Percentiles rank a stretch among this genome's conserved stretches.
Evolutionary conservation across 345 rosid species (phyloP).

Genomic region (Eutrema yunnanense): DNA sequence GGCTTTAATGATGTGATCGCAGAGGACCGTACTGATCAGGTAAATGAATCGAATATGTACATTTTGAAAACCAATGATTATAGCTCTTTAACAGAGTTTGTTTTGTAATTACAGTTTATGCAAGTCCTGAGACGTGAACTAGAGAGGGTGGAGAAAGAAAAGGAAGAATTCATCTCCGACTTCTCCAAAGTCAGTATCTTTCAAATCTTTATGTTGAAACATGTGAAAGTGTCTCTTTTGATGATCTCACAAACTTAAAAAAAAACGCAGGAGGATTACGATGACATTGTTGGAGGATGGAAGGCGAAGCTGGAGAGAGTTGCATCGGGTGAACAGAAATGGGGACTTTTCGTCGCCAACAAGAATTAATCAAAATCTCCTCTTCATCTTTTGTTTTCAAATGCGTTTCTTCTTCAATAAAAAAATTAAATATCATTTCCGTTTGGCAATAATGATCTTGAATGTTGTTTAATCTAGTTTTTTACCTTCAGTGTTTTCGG

Average conservation of each 20-base stretch:
- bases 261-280: constrained; percentile 64
- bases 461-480: neutral
- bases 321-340: constrained; percentile 65
- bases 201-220: neutral
- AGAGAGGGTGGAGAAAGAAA: constrained; percentile 56
- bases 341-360: constrained; percentile 72
- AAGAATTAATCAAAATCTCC: constrained; percentile 7
- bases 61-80: neutral
- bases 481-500: neutral
- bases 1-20: constrained; percentile 74
- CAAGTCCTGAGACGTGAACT: constrained; percentile 68
- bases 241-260: neutral
- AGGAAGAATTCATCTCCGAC: constrained; percentile 61
- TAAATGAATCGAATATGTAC: constrained; percentile 8
- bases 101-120: constrained; percentile 44
- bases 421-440: neutral
- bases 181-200: constrained; percentile 62
- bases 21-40: constrained; percentile 95
- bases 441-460: neutral
- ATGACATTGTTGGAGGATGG: constrained; percentile 78
- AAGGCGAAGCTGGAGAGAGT: constrained; percentile 64
- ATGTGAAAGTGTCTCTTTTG: neutral
- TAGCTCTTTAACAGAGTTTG: neutral
- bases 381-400: neutral
- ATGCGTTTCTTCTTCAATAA: neutral